A percentile compares a stretch with the other conserved stretches of the same genome.
Conservation (phyloP, 257 asterid genomes). For the Sherardia arvensis region DNA sequence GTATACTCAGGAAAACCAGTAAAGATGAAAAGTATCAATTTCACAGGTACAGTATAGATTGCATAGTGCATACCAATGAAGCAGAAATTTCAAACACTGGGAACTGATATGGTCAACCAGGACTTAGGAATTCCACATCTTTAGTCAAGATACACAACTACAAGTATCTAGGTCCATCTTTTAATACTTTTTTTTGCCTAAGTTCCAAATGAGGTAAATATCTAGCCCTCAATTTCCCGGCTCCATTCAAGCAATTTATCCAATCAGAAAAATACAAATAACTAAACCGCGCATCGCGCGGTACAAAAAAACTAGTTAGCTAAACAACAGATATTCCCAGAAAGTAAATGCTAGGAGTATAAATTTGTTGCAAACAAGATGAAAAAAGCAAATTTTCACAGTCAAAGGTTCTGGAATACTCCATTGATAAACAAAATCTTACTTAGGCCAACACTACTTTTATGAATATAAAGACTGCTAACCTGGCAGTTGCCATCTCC, state of each 20-base stretch:
- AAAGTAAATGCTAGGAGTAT: not conserved
- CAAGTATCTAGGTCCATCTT: not conserved
- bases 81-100: not conserved
- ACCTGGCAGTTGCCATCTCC: conserved; percentile 99
- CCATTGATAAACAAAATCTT: not conserved
- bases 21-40: not conserved
- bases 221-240: not conserved
- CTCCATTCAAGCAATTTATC: not conserved
- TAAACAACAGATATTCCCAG: not conserved
- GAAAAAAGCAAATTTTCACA: not conserved
- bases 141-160: not conserved
- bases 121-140: not conserved
- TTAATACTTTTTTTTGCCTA: too few species aligned
- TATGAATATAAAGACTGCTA: conserved; percentile 12
- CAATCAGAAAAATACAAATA: too few species aligned
- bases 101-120: not conserved
- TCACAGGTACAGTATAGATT: not conserved
- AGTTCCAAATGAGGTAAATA: not conserved
- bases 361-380: not conserved
- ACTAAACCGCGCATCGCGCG: not conserved
- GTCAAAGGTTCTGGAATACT: not conserved
- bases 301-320: too few species aligned
- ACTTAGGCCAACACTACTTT: not conserved
- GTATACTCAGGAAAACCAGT: not conserved
- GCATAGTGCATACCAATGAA: not conserved